Base-by-base conservation (phyloP, 1,139 yeast genomes). In the Geotrichum carabidarum region DNA sequence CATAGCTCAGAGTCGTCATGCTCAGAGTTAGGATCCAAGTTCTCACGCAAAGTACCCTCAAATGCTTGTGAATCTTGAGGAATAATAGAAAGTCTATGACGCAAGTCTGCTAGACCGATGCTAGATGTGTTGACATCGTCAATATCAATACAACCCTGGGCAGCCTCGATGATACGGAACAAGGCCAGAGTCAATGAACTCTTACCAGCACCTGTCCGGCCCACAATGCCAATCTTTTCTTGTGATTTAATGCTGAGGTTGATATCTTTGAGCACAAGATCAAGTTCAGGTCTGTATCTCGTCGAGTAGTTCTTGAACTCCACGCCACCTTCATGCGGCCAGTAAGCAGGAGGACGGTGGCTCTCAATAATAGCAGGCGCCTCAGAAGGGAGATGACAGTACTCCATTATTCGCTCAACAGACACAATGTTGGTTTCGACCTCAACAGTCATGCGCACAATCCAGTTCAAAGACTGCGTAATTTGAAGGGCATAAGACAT, bases 131-230 rank as follows among this genome's bases (percentile, higher is more conserved):
- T 83, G 42, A 81, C 63, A 1, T 74, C 83, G 65, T 84, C 90
- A 61, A 84, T 80, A 8, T 63, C 59, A 48, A 84, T 78, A 32
- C 62, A 62, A 1, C 94, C 94, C 1, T 63, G 71, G 2, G 74
- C 74, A 0, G 91, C 81, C 63, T 86, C 93, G 53, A 86, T 77
- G 58, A 86, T 74, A 59, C 95, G 75, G 72, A 85, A 86, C n/a
- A 86, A 68, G 0, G 93, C 84, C 62, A 85, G 69, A 0, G 87
- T 81, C 49, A 86, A 71, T 1, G 91, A 80, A 38, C 88, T 81
- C 66, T 86, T 86, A 22, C 95, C 95, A 0, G 94, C 91, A 44
- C 95, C 95, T 0, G 95, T 86, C 61, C 95, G 77, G 8, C 95
- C 95, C 17, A 86, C 93, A 59, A 86, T 81, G 44, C 95, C 95